These are phyloP conservation scores for Fraxinus anomala DNA, from an alignment of 257 asterid species.

Conservation along the genomic window DNA sequence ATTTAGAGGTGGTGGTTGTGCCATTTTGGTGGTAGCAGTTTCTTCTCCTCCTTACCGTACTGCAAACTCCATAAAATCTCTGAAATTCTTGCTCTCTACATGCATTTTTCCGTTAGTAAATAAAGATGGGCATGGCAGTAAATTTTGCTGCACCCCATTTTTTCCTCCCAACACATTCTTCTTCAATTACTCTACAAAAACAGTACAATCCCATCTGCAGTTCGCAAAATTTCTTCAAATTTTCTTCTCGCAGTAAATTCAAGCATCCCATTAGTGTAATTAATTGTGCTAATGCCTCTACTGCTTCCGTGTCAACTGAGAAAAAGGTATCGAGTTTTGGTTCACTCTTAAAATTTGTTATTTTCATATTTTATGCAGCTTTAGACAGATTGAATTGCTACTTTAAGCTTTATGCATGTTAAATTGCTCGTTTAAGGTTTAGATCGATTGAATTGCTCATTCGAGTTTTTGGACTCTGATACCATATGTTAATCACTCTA, in stretches of 20 bases:
- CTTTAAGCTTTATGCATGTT: background rate
- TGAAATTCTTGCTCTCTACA: slow-evolving; percentile 6
- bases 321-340: slow-evolving; percentile 23
- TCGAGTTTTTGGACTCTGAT: too few relatives aligned
- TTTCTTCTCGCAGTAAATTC: slow-evolving; percentile 11
- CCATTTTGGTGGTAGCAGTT: slow-evolving; percentile 20
- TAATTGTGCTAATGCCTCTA: slow-evolving; percentile 31
- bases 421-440: background rate
- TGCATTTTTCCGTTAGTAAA: slow-evolving; percentile 6
- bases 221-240: slow-evolving; percentile 14
- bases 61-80: slow-evolving; percentile 15
- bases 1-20: background rate
- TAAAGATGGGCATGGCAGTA: slow-evolving; percentile 35
- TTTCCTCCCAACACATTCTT: slow-evolving; percentile 23
- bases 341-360: background rate
- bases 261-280: slow-evolving; percentile 20
- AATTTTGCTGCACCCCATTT: slow-evolving; percentile 32
- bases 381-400: background rate
- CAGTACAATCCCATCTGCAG: slow-evolving; percentile 26
- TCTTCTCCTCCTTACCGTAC: slow-evolving; percentile 9
- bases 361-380: background rate
- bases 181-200: slow-evolving; percentile 27
- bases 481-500: too few relatives aligned
- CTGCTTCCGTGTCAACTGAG: slow-evolving; percentile 36
- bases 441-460: too few relatives aligned